A percentile compares a stretch with the other conserved stretches of the same genome.
Conservation (phyloP, 352 stramenopile species). For the Pythium sp. region DNA sequence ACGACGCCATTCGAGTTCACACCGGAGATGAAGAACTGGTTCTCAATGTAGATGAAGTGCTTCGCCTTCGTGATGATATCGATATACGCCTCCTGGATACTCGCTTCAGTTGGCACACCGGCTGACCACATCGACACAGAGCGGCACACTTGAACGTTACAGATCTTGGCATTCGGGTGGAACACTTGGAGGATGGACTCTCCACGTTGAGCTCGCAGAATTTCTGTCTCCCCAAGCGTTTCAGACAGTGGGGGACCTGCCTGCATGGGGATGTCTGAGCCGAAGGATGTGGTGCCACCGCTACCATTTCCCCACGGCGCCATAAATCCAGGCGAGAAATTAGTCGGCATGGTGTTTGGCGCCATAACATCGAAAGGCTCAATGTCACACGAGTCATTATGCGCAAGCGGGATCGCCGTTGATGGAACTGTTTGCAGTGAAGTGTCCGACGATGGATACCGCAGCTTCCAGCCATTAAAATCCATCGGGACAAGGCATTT, state of each 20-base stretch:
- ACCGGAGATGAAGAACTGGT: conserved; percentile 91
- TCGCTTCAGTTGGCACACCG: conserved; percentile 75
- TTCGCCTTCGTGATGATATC: conserved; percentile 77
- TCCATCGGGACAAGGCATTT: conserved; percentile 87
- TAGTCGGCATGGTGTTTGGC: conserved; percentile 11
- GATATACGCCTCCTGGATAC: conserved; percentile 83
- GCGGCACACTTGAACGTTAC: conserved; percentile 79
- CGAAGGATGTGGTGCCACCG: conserved; percentile 7
- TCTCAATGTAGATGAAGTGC: conserved; percentile 92
- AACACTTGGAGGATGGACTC: conserved; percentile 64
- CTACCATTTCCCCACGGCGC: conserved; percentile 15
- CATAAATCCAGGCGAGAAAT: conserved; percentile 15
- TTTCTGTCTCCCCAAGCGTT: conserved; percentile 43
- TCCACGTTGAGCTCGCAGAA: conserved; percentile 58
- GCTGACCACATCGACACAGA: conserved; percentile 88
- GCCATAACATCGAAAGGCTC: conserved; percentile 24
- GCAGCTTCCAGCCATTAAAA: conserved; percentile 78
- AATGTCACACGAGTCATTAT: conserved; percentile 53
- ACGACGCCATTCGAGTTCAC: conserved; percentile 74
- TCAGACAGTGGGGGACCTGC: conserved; percentile 19
- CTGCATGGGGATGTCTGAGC: conserved; percentile 17
- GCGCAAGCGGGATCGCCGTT: conserved; percentile 44
- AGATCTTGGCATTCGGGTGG: conserved; percentile 71
- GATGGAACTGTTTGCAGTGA: conserved; percentile 29
- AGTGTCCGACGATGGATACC: conserved; percentile 65